A percentile compares a stretch with the other conserved stretches of the same genome.
Evolutionary conservation across 345 rosid genomes (phyloP).

Genomic region (Lumnitzera racemosa): DNA sequence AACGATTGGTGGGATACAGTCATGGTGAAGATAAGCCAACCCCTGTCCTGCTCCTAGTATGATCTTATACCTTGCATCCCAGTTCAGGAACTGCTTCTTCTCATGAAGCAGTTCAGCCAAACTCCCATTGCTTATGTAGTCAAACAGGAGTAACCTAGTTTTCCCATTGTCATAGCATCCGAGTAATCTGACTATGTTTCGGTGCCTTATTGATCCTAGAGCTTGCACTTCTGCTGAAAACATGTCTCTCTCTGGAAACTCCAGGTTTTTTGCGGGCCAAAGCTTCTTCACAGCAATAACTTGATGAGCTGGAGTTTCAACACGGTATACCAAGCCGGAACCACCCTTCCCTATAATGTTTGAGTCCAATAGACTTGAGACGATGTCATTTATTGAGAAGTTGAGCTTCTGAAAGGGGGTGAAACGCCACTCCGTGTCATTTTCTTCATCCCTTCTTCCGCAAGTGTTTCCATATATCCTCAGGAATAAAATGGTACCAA

Average conservation of each 20-base stretch:
- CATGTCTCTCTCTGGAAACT: slow-evolving; percentile 40
- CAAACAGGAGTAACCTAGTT: slow-evolving; percentile 55
- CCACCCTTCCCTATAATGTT: slow-evolving; percentile 57
- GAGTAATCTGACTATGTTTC: slow-evolving; percentile 61
- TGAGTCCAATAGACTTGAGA: slow-evolving; percentile 40
- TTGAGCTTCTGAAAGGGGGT: slow-evolving; percentile 63
- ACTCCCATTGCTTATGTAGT: slow-evolving; percentile 62
- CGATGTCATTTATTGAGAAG: slow-evolving; percentile 42
- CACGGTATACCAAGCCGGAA: slow-evolving; percentile 66
- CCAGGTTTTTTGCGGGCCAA: slow-evolving; percentile 48
- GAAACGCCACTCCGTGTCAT: slow-evolving; percentile 40
- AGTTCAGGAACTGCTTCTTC: slow-evolving; percentile 35
- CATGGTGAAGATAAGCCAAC: slow-evolving; percentile 67
- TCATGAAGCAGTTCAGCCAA: slow-evolving; percentile 56
- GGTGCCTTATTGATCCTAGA: slow-evolving; percentile 63
- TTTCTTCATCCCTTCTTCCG: slow-evolving; percentile 22
- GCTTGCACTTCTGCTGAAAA: slow-evolving; percentile 65
- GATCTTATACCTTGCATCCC: slow-evolving; percentile 67
- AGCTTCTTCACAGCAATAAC: slow-evolving; percentile 67
- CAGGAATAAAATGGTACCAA: slow-evolving; percentile 27
- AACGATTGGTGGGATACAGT: slow-evolving; percentile 60
- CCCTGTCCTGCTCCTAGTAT: slow-evolving; percentile 65
- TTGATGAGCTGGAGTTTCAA: slow-evolving; percentile 42
- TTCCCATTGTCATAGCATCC: slow-evolving; percentile 58
- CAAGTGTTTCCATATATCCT: slow-evolving; percentile 22